Base-by-base conservation (phyloP, 768 basidiomycete genomes). In the Leccinum ochraceum region DNA sequence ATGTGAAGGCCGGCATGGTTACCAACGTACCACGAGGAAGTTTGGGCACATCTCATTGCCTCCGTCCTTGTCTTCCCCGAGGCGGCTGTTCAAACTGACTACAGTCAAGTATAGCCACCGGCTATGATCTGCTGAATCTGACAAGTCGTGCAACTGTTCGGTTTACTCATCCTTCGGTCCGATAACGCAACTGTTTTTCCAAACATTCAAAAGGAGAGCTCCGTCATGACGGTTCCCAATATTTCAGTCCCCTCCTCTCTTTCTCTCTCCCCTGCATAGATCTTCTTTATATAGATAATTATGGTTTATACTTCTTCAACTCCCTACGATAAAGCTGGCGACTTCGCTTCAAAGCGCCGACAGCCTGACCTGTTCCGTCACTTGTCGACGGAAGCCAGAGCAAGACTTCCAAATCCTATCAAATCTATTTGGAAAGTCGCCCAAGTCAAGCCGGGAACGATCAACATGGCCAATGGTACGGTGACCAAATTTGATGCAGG, bases 381-480 rank as follows among this genome's bases (percentile, higher is more conserved):
- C 56, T 60, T 76, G 53, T 76, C 75, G 2, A 60, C 64, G n/a
- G 75, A 76, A 57, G 70, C 77, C 24, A 67, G 68, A 30, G 66
- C 69, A 1, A 65, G 76, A 37, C 71, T 72, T 4, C 74, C 75
- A 2, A 76, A 76, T 50, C 72, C 75, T 8, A 76, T 76, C 62
- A 76, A 76, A 58, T 50, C 76, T 26, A 76, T 76, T 14, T 76
- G 76, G 74, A 75, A 74, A 54, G 71, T 57, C 14, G 70, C 76
- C n/a, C 69, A 73, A 53, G 73, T 73, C 39, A 75, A 69, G 55
- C 62, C 72, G 8, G 72, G 72, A 11, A 73, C 76, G 36, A 76
- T 76, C 59, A 77, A 75, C 62, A 74, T 76, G 67, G 75, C 76
- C 16, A 76, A 76, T 46, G 75, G 75, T 75, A 59, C 36, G 63